Percentiles rank a stretch among this genome's conserved stretches.
Conservation (phyloP, 805 yeast species). For the Candida manassasensis region DNA sequence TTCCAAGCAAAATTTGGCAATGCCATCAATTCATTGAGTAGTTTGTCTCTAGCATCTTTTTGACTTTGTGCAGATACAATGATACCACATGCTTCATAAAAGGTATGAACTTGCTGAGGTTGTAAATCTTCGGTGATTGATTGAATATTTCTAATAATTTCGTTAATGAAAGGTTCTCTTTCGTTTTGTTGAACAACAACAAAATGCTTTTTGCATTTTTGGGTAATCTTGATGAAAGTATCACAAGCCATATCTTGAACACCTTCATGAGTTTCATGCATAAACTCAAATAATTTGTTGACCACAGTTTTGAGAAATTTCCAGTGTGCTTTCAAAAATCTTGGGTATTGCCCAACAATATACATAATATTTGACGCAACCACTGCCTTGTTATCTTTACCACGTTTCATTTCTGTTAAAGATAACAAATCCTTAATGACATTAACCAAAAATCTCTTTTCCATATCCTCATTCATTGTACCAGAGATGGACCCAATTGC, state of each 20-base stretch:
- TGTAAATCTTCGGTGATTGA: conserved; percentile 85
- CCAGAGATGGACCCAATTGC: conserved; percentile 99
- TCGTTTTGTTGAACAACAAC: conserved; percentile 84
- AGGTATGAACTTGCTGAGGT: conserved; percentile 97
- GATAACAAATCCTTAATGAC: conserved; percentile 90
- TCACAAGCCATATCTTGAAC: conserved; percentile 99
- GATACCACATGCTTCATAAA: conserved; percentile 95
- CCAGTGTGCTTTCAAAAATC: conserved; percentile 98
- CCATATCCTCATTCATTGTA: conserved; percentile 97
- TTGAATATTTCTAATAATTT: conserved; percentile 79
- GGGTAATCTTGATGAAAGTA: conserved; percentile 92
- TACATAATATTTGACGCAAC: conserved; percentile 99
- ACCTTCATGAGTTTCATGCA: conserved; percentile 99
- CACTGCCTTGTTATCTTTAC: conserved; percentile 97
- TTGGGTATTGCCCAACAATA: conserved; percentile 98
- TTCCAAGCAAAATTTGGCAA: conserved; percentile 94
- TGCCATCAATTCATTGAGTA: conserved; percentile 76
- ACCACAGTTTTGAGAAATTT: conserved; percentile 93
- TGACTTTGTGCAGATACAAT: conserved; percentile 84
- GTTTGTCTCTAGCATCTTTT: conserved; percentile 60
- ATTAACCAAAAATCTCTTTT: conserved; percentile 85
- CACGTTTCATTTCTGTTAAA: conserved; percentile 92
- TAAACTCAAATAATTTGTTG: conserved; percentile 90
- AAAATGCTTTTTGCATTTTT: conserved; percentile 92
- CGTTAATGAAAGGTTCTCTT: conserved; percentile 84